Percentiles rank a stretch among this genome's conserved stretches.
Evolutionary conservation across 1,284 basidiomycete genomes (phyloP).

Genomic region (Inonotus obliquus): DNA sequence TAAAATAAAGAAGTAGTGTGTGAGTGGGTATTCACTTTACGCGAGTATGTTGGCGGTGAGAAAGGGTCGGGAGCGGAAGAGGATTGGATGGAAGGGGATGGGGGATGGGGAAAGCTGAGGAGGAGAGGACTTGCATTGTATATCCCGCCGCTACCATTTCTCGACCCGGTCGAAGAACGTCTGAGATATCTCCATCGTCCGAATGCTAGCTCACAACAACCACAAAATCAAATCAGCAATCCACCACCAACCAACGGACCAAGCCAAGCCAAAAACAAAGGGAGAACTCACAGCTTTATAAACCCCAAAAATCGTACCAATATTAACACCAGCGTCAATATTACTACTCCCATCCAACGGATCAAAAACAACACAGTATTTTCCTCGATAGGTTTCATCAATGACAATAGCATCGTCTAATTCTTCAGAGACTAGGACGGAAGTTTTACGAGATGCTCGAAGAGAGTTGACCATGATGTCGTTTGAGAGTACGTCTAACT

Average conservation of each 20-base stretch:
- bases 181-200: slow-evolving; percentile 60
- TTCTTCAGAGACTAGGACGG: slow-evolving; percentile 97
- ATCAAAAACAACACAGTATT: slow-evolving; percentile 97
- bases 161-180: slow-evolving; percentile 91
- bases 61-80: slow-evolving; percentile 9
- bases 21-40: background rate
- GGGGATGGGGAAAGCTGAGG: background rate
- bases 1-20: background rate
- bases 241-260: too few relatives aligned
- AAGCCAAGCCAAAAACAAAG: background rate
- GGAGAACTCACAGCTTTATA: slow-evolving; percentile 75
- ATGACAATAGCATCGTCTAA: slow-evolving; percentile 91
- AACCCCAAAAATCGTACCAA: slow-evolving; percentile 99
- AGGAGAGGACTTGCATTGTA: slow-evolving; percentile 65
- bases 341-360: slow-evolving; percentile 98
- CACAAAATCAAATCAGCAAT: background rate
- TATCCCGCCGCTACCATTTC: slow-evolving; percentile 99
- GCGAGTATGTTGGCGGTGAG: too few relatives aligned
- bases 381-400: slow-evolving; percentile 72
- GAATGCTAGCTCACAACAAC: background rate
- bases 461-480: slow-evolving; percentile 99
- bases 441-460: slow-evolving; percentile 89
- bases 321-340: slow-evolving; percentile 99
- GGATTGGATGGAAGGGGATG: background rate
- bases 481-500: slow-evolving; percentile 95